A percentile compares a stretch with the other conserved stretches of the same genome.
Conservation (phyloP, 1,284 basidiomycete species). For the Boletellus deceptivus region DNA sequence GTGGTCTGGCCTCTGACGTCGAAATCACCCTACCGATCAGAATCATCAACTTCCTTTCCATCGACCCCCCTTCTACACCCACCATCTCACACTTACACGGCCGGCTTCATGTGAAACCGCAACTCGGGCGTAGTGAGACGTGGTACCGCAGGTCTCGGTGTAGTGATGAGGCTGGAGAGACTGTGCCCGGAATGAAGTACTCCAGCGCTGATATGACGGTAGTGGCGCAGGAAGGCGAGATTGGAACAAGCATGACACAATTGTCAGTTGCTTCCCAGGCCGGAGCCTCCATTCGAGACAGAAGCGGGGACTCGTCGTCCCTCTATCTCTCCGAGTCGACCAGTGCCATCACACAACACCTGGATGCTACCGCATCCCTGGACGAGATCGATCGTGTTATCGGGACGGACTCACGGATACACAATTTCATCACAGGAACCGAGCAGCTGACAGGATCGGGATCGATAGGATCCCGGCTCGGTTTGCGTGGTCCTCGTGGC, state of each 20-base stretch:
- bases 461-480: constrained; percentile 19
- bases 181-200: constrained; percentile 33
- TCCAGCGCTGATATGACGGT: constrained; percentile 27
- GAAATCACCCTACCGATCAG: constrained; percentile 68
- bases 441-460: constrained; percentile 21
- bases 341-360: constrained; percentile 18
- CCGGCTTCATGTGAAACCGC: constrained; percentile 19
- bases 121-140: constrained; percentile 22
- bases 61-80: constrained; percentile 68
- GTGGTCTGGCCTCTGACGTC: constrained; percentile 63
- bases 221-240: constrained; percentile 22
- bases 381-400: constrained; percentile 31
- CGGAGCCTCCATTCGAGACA: constrained; percentile 5
- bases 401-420: constrained; percentile 23
- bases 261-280: constrained; percentile 6
- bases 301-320: constrained; percentile 22
- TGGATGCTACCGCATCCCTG: constrained; percentile 20
- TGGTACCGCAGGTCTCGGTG: constrained; percentile 31
- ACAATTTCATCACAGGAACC: constrained; percentile 19
- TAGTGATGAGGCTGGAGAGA: constrained; percentile 18
- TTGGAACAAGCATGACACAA: constrained; percentile 8
- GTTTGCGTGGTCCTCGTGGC: constrained; percentile 21
- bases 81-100: constrained; percentile 27
- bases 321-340: constrained; percentile 29
- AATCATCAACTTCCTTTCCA: constrained; percentile 77